phyloP scores from a whole-genome alignment of 768 basidiomycete genomes.

The Boletus rufocinnamomeus region DNA sequence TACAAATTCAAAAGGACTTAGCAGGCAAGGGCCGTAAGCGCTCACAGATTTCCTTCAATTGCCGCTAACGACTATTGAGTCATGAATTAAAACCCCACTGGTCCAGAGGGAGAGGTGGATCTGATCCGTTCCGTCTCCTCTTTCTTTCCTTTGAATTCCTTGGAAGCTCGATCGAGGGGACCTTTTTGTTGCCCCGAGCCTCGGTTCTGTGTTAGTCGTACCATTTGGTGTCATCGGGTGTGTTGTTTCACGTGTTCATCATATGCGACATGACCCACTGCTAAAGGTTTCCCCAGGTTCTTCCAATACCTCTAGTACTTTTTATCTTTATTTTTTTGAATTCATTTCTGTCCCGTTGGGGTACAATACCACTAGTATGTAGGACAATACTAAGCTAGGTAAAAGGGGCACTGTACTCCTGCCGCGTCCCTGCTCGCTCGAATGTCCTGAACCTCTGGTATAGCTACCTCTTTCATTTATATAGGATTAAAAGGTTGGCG shows the following conservation, averaged over 20 bases:
- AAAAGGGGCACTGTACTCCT: too few relatives aligned
- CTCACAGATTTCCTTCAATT: not conserved
- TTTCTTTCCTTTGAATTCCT: not conserved
- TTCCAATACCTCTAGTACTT: constrained; percentile 94
- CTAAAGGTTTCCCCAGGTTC: constrained; percentile 52
- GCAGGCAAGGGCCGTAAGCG: not conserved
- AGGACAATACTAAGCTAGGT: too few relatives aligned
- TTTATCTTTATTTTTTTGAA: too few relatives aligned
- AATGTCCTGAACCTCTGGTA: too few relatives aligned
- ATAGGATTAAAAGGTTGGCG: constrained; percentile 90
- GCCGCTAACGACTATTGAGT: too few relatives aligned
- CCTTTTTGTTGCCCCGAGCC: not conserved
- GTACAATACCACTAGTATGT: too few relatives aligned
- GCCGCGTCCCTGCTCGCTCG: too few relatives aligned
- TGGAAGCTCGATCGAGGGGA: not conserved
- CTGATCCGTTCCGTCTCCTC: not conserved
- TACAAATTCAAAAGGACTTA: not conserved
- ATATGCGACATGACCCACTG: constrained; percentile 1
- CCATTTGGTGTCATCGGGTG: constrained; percentile 90
- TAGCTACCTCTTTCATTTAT: too few relatives aligned
- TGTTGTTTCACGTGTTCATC: constrained; percentile 20
- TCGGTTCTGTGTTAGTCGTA: constrained; percentile 58
- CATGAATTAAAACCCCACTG: constrained; percentile 2
- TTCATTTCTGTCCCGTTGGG: too few relatives aligned
- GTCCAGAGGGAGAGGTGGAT: not conserved